A percentile compares a stretch with the other conserved stretches of the same genome.
Evolutionary conservation across 192 early-diverging fungal genomes (phyloP).

Genomic region (Thoreauomyces humboldtii): DNA sequence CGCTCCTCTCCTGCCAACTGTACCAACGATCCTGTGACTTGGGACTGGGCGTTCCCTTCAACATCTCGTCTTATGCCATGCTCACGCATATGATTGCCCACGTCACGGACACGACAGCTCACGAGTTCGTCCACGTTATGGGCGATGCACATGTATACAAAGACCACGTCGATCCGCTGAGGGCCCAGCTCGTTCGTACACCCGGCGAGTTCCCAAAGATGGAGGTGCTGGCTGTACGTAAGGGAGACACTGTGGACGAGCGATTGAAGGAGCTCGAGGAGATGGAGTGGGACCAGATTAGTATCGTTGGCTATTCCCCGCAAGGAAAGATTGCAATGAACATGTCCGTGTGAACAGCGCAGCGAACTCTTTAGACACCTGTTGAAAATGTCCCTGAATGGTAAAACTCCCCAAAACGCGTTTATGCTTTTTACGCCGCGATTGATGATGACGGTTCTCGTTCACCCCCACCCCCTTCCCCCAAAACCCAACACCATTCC

Average conservation of each 20-base stretch:
- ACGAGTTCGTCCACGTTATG: conserved; percentile 87
- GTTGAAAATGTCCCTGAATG: no score
- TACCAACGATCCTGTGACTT: conserved; percentile 95
- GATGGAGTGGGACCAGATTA: conserved; percentile 78
- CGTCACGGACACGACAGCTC: conserved; percentile 76
- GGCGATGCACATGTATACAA: conserved; percentile 95
- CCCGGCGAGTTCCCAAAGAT: conserved; percentile 84
- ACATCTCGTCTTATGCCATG: conserved; percentile 95
- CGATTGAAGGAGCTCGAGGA: conserved; percentile 48
- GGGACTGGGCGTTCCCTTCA: conserved; percentile 97
- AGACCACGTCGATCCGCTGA: conserved; percentile 86
- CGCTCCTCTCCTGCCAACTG: conserved; percentile 80
- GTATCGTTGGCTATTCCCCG: conserved; percentile 79
- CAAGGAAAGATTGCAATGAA: conserved; percentile 87
- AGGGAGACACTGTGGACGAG: conserved; percentile 46
- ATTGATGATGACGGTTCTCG: no score
- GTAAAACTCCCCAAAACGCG: no score
- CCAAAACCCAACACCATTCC: no score
- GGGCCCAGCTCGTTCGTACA: conserved; percentile 70
- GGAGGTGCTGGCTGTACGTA: conserved; percentile 52
- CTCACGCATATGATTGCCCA: conserved; percentile 88
- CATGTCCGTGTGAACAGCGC: conserved; percentile 79
- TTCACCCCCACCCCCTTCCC: no score
- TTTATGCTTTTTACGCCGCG: no score
- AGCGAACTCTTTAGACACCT: no score